These are phyloP conservation scores for Ophioceras dolichostomum DNA, from an alignment of 2,329 filamentous ascomycete genomes.

Conservation along the genomic window DNA sequence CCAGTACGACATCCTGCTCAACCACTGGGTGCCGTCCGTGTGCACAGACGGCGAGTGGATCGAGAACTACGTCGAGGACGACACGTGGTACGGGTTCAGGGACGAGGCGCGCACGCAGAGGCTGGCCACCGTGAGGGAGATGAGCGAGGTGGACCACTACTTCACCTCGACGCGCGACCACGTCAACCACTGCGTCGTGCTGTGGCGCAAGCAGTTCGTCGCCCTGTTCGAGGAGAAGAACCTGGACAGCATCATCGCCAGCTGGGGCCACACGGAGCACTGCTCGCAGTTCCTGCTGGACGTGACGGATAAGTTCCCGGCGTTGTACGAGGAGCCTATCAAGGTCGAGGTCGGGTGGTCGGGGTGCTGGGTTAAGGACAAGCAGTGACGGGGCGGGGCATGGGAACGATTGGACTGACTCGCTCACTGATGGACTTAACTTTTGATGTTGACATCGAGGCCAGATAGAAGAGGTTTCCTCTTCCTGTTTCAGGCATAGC, in stretches of 20 bases:
- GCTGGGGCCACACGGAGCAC: conserved; percentile 14
- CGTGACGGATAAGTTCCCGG: conserved; percentile 8
- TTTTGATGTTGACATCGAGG: too few species aligned
- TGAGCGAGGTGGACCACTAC: conserved; percentile 11
- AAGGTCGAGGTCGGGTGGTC: conserved; percentile 1
- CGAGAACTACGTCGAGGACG: conserved; percentile 14
- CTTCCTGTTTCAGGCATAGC: too few species aligned
- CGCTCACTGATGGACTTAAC: too few species aligned
- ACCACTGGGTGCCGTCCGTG: conserved; percentile 6
- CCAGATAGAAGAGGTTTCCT: too few species aligned
- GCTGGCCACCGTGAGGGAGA: conserved; percentile 7
- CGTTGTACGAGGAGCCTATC: conserved; percentile 8
- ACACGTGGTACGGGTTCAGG: conserved; percentile 11
- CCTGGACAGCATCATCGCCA: conserved; percentile 11
- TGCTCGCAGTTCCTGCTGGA: conserved; percentile 15
- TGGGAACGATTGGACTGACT: too few species aligned
- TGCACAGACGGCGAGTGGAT: conserved; percentile 10
- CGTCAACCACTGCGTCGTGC: conserved; percentile 14
- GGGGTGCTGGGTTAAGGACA: conserved; percentile 2
- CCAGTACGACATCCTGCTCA: conserved; percentile 7
- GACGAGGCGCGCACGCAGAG: conserved; percentile 12
- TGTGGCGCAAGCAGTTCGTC: conserved; percentile 15
- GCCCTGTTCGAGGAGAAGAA: conserved; percentile 11
- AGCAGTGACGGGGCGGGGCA: too few species aligned
- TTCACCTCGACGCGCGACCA: conserved; percentile 13